phyloP scores from a whole-genome alignment of 2,329 filamentous ascomycete genomes.

The Plenodomus biglobosus region DNA sequence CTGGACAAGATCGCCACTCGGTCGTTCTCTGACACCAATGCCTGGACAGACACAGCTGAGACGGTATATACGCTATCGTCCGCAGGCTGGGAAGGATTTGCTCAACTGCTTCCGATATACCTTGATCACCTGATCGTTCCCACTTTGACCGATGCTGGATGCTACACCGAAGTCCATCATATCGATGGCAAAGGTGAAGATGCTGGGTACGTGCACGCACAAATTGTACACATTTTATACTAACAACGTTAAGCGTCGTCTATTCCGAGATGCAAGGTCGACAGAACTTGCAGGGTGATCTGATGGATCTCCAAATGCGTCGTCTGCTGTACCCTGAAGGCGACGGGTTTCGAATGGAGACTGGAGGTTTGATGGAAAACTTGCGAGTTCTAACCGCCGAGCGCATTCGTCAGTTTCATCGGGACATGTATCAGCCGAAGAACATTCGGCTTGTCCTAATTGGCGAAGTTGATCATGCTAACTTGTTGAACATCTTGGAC shows the following conservation, averaged over 20 bases:
- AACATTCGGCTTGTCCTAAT: constrained; percentile 90
- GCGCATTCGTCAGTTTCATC: constrained; percentile 90
- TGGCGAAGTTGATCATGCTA: constrained; percentile 83
- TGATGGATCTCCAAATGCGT: constrained; percentile 83
- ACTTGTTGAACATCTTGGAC: constrained; percentile 80
- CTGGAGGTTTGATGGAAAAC: constrained; percentile 94
- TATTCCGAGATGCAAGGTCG: constrained; percentile 99
- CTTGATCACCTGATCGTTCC: constrained; percentile 91
- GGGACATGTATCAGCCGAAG: constrained; percentile 96
- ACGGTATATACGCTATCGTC: constrained; percentile 95
- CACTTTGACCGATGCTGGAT: constrained; percentile 87
- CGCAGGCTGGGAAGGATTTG: constrained; percentile 95
- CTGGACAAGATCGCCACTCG: constrained; percentile 91
- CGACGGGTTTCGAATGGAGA: constrained; percentile 94
- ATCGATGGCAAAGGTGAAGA: constrained; percentile 92
- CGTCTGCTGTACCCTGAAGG: constrained; percentile 83
- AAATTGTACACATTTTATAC: not conserved
- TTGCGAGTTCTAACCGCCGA: constrained; percentile 83
- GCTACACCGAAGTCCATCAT: constrained; percentile 95
- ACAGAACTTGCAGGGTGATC: constrained; percentile 78
- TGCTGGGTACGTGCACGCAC: constrained; percentile 58
- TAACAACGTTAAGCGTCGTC: constrained; percentile 64
- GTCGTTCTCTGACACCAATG: constrained; percentile 92
- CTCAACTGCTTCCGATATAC: constrained; percentile 90
- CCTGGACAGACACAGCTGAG: constrained; percentile 95